These are phyloP conservation scores for carrot (Daucus carota) DNA, from an alignment of 129 eudicot species.

Conservation along the genomic window DH1_v3.0 NC_030383.2:59522501-59523000, in stretches of 20 bases:
- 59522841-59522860: constrained; percentile 16
- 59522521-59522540: constrained; percentile 80
- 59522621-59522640: constrained; percentile 7
- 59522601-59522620: constrained; percentile 18
- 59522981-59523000: not conserved
- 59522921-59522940: not conserved
- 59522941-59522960: not conserved
- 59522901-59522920: constrained; percentile 12
- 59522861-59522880: constrained; percentile 17
- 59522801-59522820: constrained; percentile 11
- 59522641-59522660: constrained; percentile 12
- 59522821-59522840: constrained; percentile 8
- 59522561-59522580: constrained; percentile 36
- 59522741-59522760: constrained; percentile 9
- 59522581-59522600: constrained; percentile 12
- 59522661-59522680: constrained; percentile 6
- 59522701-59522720: constrained; percentile 33
- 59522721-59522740: constrained; percentile 14
- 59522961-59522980: not conserved
- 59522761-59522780: constrained; percentile 25
- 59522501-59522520: constrained; percentile 41
- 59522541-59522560: constrained; percentile 58
- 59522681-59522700: constrained; percentile 22
- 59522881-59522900: constrained; percentile 18
- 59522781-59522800: not conserved